A percentile compares a stretch with the other conserved stretches of the same genome.
Evolutionary conservation across 2,329 filamentous ascomycete genomes (phyloP).

Genomic region (Penicillium sp.): DNA sequence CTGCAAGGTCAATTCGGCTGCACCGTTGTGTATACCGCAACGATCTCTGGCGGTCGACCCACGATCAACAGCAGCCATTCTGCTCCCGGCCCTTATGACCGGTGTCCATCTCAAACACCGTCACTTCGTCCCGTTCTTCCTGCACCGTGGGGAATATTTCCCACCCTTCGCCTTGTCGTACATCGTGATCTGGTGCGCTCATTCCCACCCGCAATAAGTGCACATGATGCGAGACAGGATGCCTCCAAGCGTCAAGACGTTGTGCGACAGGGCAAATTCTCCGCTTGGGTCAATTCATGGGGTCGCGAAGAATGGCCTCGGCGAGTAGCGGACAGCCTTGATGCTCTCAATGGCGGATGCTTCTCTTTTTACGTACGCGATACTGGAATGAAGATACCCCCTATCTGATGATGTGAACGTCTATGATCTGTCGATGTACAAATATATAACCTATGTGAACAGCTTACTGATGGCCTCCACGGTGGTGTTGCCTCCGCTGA

Average conservation of each 20-base stretch:
- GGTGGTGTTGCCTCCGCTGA: slow-evolving; percentile 65
- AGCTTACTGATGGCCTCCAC: slow-evolving; percentile 59
- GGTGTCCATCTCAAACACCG: slow-evolving; percentile 14
- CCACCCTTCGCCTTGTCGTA: slow-evolving; percentile 38
- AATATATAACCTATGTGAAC: slow-evolving; percentile 35
- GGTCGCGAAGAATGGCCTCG: slow-evolving; percentile 37
- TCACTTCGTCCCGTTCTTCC: slow-evolving; percentile 37
- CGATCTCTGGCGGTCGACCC: slow-evolving; percentile 18
- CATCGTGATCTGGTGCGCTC: slow-evolving; percentile 34
- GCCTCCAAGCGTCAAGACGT: slow-evolving; percentile 36
- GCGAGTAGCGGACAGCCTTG: slow-evolving; percentile 28
- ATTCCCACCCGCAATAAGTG: slow-evolving; percentile 35
- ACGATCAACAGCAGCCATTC: slow-evolving; percentile 5
- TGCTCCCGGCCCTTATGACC: slow-evolving; percentile 19
- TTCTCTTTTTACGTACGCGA: slow-evolving; percentile 31
- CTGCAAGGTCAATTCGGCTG: slow-evolving; percentile 41
- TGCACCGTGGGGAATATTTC: slow-evolving; percentile 39
- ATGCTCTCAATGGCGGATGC: slow-evolving; percentile 26
- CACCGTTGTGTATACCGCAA: slow-evolving; percentile 40
- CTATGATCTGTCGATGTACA: background rate
- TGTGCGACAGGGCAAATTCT: slow-evolving; percentile 35
- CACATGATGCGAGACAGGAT: slow-evolving; percentile 34
- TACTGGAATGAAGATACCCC: slow-evolving; percentile 25
- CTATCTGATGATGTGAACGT: slow-evolving; percentile 3
- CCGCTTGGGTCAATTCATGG: slow-evolving; percentile 39